Percentiles rank a stretch among this genome's conserved stretches.
phyloP scores from a whole-genome alignment of 139 green algal genomes.

The Haematococcus sp. region DNA sequence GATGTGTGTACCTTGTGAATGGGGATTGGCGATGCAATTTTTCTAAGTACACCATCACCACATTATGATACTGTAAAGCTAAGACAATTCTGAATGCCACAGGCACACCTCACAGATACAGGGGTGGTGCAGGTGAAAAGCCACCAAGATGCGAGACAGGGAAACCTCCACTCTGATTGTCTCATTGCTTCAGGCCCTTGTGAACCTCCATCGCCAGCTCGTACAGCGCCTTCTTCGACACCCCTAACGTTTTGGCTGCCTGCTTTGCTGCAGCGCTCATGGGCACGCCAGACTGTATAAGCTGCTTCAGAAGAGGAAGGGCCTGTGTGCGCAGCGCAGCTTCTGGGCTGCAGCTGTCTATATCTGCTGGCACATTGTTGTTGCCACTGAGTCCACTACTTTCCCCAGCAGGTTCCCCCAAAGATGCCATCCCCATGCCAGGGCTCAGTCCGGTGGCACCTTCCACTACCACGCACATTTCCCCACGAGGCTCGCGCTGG shows the following conservation, averaged over 20 bases:
- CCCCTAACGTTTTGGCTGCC: conserved; percentile 34
- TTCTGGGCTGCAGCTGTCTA: background rate
- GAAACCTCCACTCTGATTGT: too few relatives aligned
- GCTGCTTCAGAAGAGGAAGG: conserved; percentile 22
- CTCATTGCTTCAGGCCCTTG: background rate
- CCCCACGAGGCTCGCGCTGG: conserved; percentile 34
- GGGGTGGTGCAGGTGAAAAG: too few relatives aligned
- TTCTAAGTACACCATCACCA: too few relatives aligned
- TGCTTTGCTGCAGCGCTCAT: conserved; percentile 27
- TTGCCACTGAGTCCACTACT: too few relatives aligned
- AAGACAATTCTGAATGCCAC: too few relatives aligned
- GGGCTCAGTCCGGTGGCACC: conserved; percentile 7
- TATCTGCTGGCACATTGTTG: background rate
- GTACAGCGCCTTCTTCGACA: conserved; percentile 35
- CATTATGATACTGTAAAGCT: too few relatives aligned
- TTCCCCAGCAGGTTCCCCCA: conserved; percentile 4
- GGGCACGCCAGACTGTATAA: conserved; percentile 12
- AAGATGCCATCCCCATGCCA: background rate
- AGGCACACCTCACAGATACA: too few relatives aligned
- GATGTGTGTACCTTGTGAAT: too few relatives aligned
- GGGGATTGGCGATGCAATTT: too few relatives aligned
- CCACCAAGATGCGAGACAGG: too few relatives aligned
- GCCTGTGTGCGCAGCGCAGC: conserved; percentile 14
- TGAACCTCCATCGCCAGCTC: conserved; percentile 30
- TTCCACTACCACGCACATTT: conserved; percentile 75